Evolutionary conservation across 2,329 filamentous ascomycete genomes (phyloP).

Genomic region (Pseudogymnoascus destructans): DNA sequence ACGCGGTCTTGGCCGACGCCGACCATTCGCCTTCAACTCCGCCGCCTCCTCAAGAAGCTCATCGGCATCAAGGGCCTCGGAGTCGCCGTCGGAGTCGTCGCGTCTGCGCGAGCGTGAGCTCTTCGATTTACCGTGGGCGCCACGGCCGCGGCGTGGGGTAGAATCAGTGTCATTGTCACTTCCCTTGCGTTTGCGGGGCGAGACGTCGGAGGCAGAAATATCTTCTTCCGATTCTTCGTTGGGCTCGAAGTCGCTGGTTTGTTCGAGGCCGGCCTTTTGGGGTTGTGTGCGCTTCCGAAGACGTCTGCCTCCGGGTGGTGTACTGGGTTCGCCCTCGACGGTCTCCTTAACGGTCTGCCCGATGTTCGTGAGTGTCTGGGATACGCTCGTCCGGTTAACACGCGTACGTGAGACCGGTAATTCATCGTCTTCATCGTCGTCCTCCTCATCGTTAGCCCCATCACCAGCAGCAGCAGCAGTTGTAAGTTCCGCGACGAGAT

Average conservation of each 20-base stretch:
- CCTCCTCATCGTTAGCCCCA: constrained; percentile 15
- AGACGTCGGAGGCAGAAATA: constrained; percentile 29
- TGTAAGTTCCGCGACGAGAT: constrained; percentile 10
- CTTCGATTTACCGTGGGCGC: constrained; percentile 30
- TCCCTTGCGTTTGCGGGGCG: constrained; percentile 24
- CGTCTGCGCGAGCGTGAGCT: constrained; percentile 35
- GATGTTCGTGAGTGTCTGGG: constrained; percentile 24
- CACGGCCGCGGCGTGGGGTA: constrained; percentile 38
- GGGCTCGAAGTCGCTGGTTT: constrained; percentile 26
- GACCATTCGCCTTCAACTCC: constrained; percentile 39
- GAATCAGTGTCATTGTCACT: constrained; percentile 35
- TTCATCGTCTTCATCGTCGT: constrained; percentile 23
- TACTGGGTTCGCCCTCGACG: constrained; percentile 39
- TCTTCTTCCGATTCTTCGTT: constrained; percentile 35
- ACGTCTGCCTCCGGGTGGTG: constrained; percentile 14
- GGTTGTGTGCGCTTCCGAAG: background rate
- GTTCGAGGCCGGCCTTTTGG: constrained; percentile 20
- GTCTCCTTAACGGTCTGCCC: constrained; percentile 16
- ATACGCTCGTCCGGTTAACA: constrained; percentile 27
- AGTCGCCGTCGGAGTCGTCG: constrained; percentile 41
- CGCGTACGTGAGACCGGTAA: constrained; percentile 32
- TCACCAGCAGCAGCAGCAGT: constrained; percentile 13
- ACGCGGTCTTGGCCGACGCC: constrained; percentile 33
- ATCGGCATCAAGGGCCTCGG: constrained; percentile 45
- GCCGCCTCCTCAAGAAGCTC: constrained; percentile 54